Evolutionary conservation across 2,329 filamentous ascomycete species (phyloP).

Genomic region (Diplodia corticola): DNA sequence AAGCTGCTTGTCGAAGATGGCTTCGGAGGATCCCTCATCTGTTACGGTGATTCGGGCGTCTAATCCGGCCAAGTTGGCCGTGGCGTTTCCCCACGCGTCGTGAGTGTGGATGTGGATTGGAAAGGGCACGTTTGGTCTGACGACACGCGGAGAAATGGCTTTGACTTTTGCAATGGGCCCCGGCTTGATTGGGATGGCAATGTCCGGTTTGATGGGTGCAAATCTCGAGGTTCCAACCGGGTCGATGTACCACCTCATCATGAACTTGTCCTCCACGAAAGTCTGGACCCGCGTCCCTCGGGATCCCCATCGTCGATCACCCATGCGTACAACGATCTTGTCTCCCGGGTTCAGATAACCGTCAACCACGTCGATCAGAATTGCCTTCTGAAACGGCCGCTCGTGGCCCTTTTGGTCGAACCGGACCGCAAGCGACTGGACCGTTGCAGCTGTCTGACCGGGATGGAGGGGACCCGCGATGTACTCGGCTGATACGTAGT

Average conservation of each 20-base stretch:
- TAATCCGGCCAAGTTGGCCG: slow-evolving; percentile 22
- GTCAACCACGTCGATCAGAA: slow-evolving; percentile 32
- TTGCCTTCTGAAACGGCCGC: slow-evolving; percentile 42
- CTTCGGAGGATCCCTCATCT: not conserved
- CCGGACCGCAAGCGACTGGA: slow-evolving; percentile 36
- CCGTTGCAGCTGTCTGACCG: slow-evolving; percentile 38
- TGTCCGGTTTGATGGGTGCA: slow-evolving; percentile 38
- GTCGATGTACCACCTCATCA: slow-evolving; percentile 42
- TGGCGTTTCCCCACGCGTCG: slow-evolving; percentile 35
- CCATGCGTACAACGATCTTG: slow-evolving; percentile 37
- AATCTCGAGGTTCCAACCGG: slow-evolving; percentile 41
- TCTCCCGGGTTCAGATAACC: slow-evolving; percentile 42
- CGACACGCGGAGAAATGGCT: slow-evolving; percentile 28
- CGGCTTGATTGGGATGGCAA: slow-evolving; percentile 29
- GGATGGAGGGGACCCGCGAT: slow-evolving; percentile 29
- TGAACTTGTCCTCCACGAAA: slow-evolving; percentile 39
- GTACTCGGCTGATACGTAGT: slow-evolving; percentile 39
- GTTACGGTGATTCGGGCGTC: not conserved
- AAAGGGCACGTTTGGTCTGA: not conserved
- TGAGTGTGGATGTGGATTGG: not conserved
- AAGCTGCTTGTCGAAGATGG: not conserved
- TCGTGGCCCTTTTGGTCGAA: slow-evolving; percentile 45
- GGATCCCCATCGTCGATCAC: slow-evolving; percentile 36
- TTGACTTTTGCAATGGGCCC: slow-evolving; percentile 29
- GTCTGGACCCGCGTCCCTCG: slow-evolving; percentile 39